Base-by-base conservation (phyloP, 257 asterid genomes). In the Nicotiana attenuata region DNA sequence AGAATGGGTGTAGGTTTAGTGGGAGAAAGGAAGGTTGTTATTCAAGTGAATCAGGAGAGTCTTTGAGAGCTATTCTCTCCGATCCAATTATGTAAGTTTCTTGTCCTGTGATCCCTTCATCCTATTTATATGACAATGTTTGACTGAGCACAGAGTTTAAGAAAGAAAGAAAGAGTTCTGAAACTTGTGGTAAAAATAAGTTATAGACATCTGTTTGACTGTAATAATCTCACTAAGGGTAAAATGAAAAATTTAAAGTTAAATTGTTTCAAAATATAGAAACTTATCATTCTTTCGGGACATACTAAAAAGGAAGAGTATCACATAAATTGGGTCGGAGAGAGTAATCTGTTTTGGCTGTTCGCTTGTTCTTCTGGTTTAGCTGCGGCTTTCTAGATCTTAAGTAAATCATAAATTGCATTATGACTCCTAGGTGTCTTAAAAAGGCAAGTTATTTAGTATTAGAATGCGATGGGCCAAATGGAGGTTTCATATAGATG, bases 21-120 rank as follows among this genome's bases (percentile, higher is more conserved):
- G 97, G 95, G 87, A 90, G 92, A 86, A 94, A 90, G 87, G 98
- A 91, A 61, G 86, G 84, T 35, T 84, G 84, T 2, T 87, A 75
- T 86, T 82, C 84, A 16, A 84, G 87, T 89, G 98, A 94, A 67
- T 82, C 95, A 1, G 90, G 90, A 88, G 97, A 93, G 80, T 85
- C 97, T 0, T 85, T 96, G 88, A 94, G 97, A 88, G 85, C 88
- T 60, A 92, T 90, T 83, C 89, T 96, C 20, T 91, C 96, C 2
- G 99, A 96, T 87, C 98, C 98, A 81, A 59, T 96, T 24, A 91
- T 98, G 98, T 94, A 87, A 78, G 97, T 83, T 50, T 67, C 85
- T 65, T 52, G 63, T 16, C 16, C 2, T 50, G 10, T 75, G 9
- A 3, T 8, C 50, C 13, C 50, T 41, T 41, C 13, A 41, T 41